Base-by-base conservation (phyloP, 2,329 filamentous ascomycete species). In the Fusarium phyllophilum region DNA sequence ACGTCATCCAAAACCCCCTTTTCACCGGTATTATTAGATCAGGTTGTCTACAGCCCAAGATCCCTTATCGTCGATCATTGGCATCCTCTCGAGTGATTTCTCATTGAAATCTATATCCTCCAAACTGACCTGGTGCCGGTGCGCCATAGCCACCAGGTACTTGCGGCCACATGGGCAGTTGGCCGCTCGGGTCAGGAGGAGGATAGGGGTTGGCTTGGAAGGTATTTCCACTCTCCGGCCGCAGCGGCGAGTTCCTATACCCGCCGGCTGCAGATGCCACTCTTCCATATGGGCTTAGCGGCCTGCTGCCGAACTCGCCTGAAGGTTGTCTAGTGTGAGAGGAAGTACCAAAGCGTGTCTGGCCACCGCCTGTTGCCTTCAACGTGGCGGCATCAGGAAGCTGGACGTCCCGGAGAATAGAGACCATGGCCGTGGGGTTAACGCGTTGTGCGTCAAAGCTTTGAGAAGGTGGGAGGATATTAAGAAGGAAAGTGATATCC, bases 391-490 rank as follows among this genome's bases (percentile, higher is more conserved):
- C 89, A 70, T 90, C 88, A 0, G 93, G 93, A 15, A 96, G 86
- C 31, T 89, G 85, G 12, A 92, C 90, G 61, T 90, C 88, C 38
- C 91, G 89, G 29, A 99, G 85, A 45, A 98, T 85, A 38, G 90
- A 88, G 12, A 96, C 92, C 84, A 98, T 86, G 66, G 89, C 91
- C 39, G 90, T 85, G 0, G 94, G 85, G 72, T 89, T 93, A 77
- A 97, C 92, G 17, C 90, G 88, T 44, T 90, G 89, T 26, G 90
- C 89, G 60, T 91, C 90, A 82, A 97, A 98, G 13, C 89, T 87
- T 31, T 92, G 89, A 2, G 93, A 89, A 2, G 90, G 86, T 1
- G 95, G 95, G 18, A 97, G 91, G 69, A 95, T 91, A 74, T 91
- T 90, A 17, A 97, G 85, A 22, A 91, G 78, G 74, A 90, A 91